Evolutionary conservation across 2,329 filamentous ascomycete species (phyloP).

Genomic region (Cadophora sp.): DNA sequence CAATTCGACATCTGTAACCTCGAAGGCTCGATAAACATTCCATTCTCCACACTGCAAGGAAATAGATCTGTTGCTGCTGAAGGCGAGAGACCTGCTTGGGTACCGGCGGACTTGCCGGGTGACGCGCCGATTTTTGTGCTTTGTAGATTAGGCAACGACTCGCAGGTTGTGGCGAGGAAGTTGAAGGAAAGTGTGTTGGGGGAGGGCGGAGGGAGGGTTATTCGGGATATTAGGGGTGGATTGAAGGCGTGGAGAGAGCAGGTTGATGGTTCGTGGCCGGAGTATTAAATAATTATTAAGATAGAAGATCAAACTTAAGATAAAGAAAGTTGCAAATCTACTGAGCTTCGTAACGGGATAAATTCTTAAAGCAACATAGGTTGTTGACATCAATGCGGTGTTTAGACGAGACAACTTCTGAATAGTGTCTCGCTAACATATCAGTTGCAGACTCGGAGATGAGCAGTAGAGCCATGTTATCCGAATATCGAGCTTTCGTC

Average conservation of each 20-base stretch:
- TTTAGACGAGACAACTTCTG: background rate
- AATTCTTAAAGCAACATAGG: background rate
- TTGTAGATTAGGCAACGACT: conserved; percentile 80
- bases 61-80: conserved; percentile 29
- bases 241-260: conserved; percentile 74
- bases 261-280: conserved; percentile 66
- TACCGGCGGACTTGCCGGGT: conserved; percentile 48
- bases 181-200: conserved; percentile 66
- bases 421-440: background rate
- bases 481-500: background rate
- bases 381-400: background rate
- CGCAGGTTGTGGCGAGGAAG: conserved; percentile 71
- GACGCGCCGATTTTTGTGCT: conserved; percentile 71
- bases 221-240: conserved; percentile 76
- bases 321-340: no score
- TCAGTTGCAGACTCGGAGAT: background rate
- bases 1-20: conserved; percentile 85
- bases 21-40: conserved; percentile 77
- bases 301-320: no score
- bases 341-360: background rate
- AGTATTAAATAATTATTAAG: conserved; percentile 51
- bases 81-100: conserved; percentile 42
- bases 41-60: conserved; percentile 60
- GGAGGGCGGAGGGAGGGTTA: conserved; percentile 55
- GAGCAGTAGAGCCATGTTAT: background rate